Conservation (phyloP, 164 flowering plant genomes). For the Annona squamosa region DNA sequence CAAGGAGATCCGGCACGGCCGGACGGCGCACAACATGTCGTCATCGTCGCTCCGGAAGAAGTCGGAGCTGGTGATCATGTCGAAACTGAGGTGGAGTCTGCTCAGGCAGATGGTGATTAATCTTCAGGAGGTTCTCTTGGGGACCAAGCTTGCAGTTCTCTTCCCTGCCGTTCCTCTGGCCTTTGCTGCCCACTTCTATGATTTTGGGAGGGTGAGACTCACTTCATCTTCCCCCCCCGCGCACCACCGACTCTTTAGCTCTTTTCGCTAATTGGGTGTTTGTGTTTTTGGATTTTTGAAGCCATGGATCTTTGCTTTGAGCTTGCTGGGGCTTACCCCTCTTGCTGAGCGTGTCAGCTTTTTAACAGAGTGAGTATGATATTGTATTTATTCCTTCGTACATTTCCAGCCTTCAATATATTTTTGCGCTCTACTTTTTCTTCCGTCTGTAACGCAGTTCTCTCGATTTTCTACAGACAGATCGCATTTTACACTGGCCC, state of each 20-base stretch:
- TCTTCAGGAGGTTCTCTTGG: constrained; percentile 43
- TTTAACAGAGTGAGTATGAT: constrained; percentile 71
- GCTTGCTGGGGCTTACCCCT: constrained; percentile 76
- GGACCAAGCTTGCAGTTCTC: constrained; percentile 53
- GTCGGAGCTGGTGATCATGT: constrained; percentile 29
- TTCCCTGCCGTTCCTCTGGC: constrained; percentile 54
- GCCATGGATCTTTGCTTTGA: constrained; percentile 88
- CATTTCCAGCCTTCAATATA: background rate
- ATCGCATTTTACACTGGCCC: constrained; percentile 80
- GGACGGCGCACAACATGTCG: constrained; percentile 31
- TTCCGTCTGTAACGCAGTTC: background rate
- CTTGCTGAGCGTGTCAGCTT: constrained; percentile 95
- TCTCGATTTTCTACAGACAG: constrained; percentile 49
- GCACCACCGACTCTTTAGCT: background rate
- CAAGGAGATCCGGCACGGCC: constrained; percentile 11
- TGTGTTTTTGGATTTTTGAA: constrained; percentile 7
- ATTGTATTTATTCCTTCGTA: background rate
- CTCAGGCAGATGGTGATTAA: constrained; percentile 32
- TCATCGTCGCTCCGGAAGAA: constrained; percentile 34
- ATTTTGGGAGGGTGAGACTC: constrained; percentile 39
- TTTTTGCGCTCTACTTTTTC: background rate
- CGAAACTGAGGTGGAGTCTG: constrained; percentile 20
- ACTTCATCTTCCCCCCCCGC: background rate
- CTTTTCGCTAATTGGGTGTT: background rate
- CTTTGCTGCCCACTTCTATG: constrained; percentile 25